Evolutionary conservation across 805 yeast genomes (phyloP), one percentile per base, ranked within the genome.

Genomic region (Candida endomychidarum): DNA sequence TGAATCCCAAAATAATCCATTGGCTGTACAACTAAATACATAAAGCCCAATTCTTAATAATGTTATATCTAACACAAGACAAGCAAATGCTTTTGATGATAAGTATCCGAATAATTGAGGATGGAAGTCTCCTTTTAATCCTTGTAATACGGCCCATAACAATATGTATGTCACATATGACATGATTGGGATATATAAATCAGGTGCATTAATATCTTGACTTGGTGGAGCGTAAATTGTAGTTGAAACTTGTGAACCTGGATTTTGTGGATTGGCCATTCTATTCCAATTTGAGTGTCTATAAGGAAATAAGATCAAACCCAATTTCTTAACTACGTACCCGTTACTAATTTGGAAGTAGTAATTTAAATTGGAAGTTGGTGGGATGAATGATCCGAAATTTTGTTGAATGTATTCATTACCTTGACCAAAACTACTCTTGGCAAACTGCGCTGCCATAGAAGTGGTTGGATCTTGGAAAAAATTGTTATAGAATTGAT

Each of bases 101-200:
- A 90, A 80, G 56, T 81, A 81, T 7, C 97, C 96, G 47, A 95
- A 77, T 52, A 89, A 72, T 57, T 90, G 90, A 0, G 99, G 99
- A 53, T 91, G 96, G 69, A 93, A 93, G 21, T 81, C 81, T 19
- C 96, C 96, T 41, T 81, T 77, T 38, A 91, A 64, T 8, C 99
- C 99, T 43, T 86, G 85, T 48, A 85, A 75, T 16, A 85, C 74
- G 2, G 96, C 91, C 77, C 91, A 81, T 25, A 87, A 72, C 45
- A 93, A 67, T 37, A 91, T 82, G 56, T 90, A 90, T 0, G 98
- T 88, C 36, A 88, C 78, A 53, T 85, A 77, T 1, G 96, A 86
- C 97, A 95, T 93, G 45, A 86, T 64, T 5, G 99, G 99, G 40
- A 93, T 86, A 62, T 93, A 93, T 69, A 93, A 75, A 60, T 93